Conservation (phyloP, 2,329 filamentous ascomycete species). For the Botrytis sinoallii region DNA sequence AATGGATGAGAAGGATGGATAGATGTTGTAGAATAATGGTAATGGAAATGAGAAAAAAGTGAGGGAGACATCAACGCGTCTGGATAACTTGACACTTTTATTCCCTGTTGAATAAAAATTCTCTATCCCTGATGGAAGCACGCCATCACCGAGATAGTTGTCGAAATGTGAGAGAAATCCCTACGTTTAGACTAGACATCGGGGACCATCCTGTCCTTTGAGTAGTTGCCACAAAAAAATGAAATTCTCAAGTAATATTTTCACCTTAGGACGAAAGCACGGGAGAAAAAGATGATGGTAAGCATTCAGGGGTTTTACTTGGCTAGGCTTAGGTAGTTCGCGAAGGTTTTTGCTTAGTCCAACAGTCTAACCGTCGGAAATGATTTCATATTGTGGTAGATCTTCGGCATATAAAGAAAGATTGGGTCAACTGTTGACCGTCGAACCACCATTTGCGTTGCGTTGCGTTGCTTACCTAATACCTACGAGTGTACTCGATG, state of each 20-base stretch:
- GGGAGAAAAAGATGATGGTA: neutral
- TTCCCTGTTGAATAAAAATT: slow-evolving; percentile 1
- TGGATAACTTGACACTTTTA: slow-evolving; percentile 13
- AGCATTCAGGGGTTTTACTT: slow-evolving; percentile 12
- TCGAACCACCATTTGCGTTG: neutral
- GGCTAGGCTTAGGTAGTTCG: neutral
- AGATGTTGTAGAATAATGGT: neutral
- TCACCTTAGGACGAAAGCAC: neutral
- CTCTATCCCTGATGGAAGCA: slow-evolving; percentile 7
- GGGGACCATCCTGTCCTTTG: neutral
- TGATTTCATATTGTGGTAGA: neutral
- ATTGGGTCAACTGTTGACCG: neutral
- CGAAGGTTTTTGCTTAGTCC: neutral
- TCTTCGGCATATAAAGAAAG: neutral
- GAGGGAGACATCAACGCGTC: neutral
- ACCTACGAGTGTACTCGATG: too few species aligned
- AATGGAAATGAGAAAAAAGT: neutral
- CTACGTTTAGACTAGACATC: neutral
- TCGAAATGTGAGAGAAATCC: slow-evolving; percentile 9
- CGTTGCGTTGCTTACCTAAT: neutral
- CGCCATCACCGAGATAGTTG: slow-evolving; percentile 8
- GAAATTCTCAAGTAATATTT: slow-evolving; percentile 16
- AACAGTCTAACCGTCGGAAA: neutral
- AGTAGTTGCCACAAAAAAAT: slow-evolving; percentile 7
- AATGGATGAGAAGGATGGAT: neutral